phyloP scores from a whole-genome alignment of 2,329 filamentous ascomycete species.

The Colletotrichum sp. region DNA sequence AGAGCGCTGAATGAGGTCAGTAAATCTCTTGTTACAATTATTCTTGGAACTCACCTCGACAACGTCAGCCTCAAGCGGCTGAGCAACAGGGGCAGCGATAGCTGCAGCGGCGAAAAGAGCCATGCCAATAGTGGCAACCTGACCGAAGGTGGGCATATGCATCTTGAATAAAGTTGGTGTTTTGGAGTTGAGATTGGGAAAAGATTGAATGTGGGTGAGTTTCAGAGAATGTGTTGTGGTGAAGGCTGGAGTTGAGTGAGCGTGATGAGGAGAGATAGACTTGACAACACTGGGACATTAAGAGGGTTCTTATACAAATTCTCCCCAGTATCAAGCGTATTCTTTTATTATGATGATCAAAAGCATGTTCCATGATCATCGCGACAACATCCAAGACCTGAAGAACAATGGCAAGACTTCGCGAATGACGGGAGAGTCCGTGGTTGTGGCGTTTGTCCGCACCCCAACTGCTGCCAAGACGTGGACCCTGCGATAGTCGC shows the following conservation, averaged over 20 bases:
- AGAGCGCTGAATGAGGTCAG: neutral
- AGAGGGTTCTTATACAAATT: neutral
- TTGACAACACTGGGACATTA: neutral
- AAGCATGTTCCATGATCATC: neutral
- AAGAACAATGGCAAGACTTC: neutral
- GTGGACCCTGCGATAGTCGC: neutral
- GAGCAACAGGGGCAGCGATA: constrained; percentile 1
- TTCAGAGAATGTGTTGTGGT: neutral
- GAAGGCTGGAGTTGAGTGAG: neutral
- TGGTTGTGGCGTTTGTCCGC: neutral
- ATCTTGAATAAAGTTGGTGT: neutral
- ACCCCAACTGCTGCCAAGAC: neutral
- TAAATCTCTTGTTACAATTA: neutral
- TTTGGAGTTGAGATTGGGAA: neutral
- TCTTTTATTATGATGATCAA: neutral
- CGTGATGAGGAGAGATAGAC: neutral
- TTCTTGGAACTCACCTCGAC: neutral
- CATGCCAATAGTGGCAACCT: constrained; percentile 14
- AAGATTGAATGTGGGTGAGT: neutral
- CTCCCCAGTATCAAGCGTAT: neutral
- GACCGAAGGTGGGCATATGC: constrained; percentile 15
- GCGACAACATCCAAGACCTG: neutral
- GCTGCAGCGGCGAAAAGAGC: constrained; percentile 11
- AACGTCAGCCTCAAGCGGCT: neutral
- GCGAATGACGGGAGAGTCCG: neutral